phyloP scores from a whole-genome alignment of 225 moss, liverwort and hornwort species.

The Sphagnum tenellum region DNA sequence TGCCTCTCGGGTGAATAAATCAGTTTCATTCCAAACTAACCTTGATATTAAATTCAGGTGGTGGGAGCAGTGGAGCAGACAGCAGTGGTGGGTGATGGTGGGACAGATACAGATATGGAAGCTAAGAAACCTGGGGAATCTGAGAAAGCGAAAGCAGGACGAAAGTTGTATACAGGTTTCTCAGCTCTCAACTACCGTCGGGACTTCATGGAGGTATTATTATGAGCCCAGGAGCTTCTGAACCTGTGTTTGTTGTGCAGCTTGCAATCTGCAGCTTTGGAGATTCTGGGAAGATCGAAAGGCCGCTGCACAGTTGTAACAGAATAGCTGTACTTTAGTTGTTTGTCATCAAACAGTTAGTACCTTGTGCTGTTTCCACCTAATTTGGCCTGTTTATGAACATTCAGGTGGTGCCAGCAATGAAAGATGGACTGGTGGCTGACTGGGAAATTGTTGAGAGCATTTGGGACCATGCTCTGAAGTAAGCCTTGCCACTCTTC shows the following conservation, averaged over 20 bases:
- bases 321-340: neutral
- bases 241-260: too few species aligned
- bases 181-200: constrained; percentile 73
- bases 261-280: too few species aligned
- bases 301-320: too few species aligned
- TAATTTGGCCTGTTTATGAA: constrained; percentile 7
- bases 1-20: too few species aligned
- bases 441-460: constrained; percentile 89
- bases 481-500: constrained; percentile 13
- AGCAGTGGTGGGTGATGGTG: constrained; percentile 36
- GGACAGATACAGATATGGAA: constrained; percentile 35
- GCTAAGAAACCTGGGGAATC: constrained; percentile 45
- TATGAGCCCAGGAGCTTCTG: too few species aligned
- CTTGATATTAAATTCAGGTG: constrained; percentile 21
- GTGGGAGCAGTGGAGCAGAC: constrained; percentile 60
- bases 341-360: neutral
- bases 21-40: too few species aligned
- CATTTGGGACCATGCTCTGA: constrained; percentile 77
- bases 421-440: constrained; percentile 78
- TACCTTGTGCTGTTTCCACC: neutral
- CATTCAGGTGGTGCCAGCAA: constrained; percentile 64
- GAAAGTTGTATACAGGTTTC: constrained; percentile 71
- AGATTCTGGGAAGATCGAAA: too few species aligned
- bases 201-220: constrained; percentile 67
- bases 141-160: constrained; percentile 39